phyloP scores from a whole-genome alignment of 2,329 filamentous ascomycete species.

The Emmonsiellopsis sp. region DNA sequence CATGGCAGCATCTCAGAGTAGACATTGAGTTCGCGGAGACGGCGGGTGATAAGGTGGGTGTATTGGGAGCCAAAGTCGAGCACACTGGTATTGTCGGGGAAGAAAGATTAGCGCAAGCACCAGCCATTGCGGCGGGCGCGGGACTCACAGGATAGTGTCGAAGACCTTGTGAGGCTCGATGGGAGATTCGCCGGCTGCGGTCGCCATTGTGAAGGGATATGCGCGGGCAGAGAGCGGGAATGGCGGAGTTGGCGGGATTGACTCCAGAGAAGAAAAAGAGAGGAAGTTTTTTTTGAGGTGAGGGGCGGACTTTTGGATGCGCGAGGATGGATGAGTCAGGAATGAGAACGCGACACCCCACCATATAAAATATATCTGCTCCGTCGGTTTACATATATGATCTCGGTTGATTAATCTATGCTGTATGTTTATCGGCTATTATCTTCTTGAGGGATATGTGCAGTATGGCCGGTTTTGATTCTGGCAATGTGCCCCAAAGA shows the following conservation, averaged over 20 bases:
- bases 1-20: slow-evolving; percentile 86
- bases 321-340: not conserved
- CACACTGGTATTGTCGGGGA: slow-evolving; percentile 11
- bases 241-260: not conserved
- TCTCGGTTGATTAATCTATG: too few relatives aligned
- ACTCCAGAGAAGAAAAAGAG: slow-evolving; percentile 1
- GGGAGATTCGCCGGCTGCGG: not conserved
- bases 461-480: too few relatives aligned
- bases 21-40: slow-evolving; percentile 68
- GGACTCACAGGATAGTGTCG: slow-evolving; percentile 52
- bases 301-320: not conserved
- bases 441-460: too few relatives aligned
- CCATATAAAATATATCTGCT: too few relatives aligned
- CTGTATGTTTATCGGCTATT: too few relatives aligned
- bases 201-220: not conserved
- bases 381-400: too few relatives aligned
- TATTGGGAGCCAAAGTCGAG: slow-evolving; percentile 47
- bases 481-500: too few relatives aligned
- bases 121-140: slow-evolving; percentile 25
- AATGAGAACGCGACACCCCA: too few relatives aligned
- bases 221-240: not conserved
- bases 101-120: slow-evolving; percentile 49
- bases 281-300: not conserved
- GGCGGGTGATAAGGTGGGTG: slow-evolving; percentile 64
- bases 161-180: slow-evolving; percentile 21